Evolutionary conservation across 345 rosid genomes (phyloP), one percentile per base, ranked within the genome.

Genomic region (Cardamine occulta): DNA sequence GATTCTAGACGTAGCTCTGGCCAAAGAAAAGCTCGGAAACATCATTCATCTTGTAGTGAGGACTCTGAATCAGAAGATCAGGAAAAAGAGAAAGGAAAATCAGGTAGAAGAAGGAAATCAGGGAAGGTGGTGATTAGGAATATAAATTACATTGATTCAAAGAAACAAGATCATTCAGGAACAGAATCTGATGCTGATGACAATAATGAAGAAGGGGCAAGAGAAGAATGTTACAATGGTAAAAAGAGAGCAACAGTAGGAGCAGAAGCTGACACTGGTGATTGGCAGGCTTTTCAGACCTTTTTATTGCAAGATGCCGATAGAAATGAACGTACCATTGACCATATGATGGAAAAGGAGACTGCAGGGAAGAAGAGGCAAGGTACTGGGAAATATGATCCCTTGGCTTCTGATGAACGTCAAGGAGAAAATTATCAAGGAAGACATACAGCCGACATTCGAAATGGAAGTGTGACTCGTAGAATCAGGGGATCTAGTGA

Each of bases 251-350:
- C 68, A 34, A 35, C 68, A 42, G 55, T 82, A 51, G 81, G 83
- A 68, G 84, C 83, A 73, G 93, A 81, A 76, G 80, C 77, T 65
- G 91, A 82, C 79, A 85, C 88, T 65, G 97, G 80, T 35, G 80
- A 92, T 31, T 95, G 99, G 99, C 86, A 87, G 66, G 98, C 96
- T 44, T 95, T 95, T 86, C 98, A 95, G 85, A 87, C 64, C 66
- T 83, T 52, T 70, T 74, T 95, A 66, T 86, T 95, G 31, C 90
- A 82, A 83, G 97, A 85, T 79, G 85, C 87, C n/a, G 91, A 89
- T 75, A 90, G 86, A 78, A 95, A 86, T 65, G 92, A 85, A 63
- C 81, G 32, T 79, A 78, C 53, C 35, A 67, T 42, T 55, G 80
- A 87, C 55, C 78, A 77, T 75, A 82, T 84, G 44, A 85, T 81